Base-by-base conservation (phyloP, 2,329 filamentous ascomycete genomes). In the Colletotrichum acutatum region DNA sequence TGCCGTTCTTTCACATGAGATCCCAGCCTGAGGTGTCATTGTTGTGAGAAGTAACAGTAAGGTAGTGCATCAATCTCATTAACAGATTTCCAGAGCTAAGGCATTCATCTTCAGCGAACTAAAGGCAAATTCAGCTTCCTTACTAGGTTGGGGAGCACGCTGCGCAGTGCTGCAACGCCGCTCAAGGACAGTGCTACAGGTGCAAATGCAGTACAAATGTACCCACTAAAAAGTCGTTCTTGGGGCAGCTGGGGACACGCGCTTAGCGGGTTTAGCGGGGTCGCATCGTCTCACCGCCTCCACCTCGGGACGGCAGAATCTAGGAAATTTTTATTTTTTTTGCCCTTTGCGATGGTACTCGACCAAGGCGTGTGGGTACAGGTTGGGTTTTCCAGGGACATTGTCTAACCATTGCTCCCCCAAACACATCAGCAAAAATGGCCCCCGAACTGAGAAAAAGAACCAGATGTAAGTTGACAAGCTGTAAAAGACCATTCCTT, bases 361-460 rank as follows among this genome's bases (percentile, higher is more conserved):
- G 46, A 49, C 22, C 34, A 49, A 19, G 16, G 37, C 16, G 37
- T 32, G 46, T 58, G 46, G 56, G 56, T 59, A n/a, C 52, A 12
- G 46, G 30, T 16, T 30, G 14, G 69, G 37, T 62, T 54, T 72
- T 53, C 58, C 66, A 67, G 53, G 61, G 68, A 60, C 54, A 58
- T 42, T 19, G 63, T n/a, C 7, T 49, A 11, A 68, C 66, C 54
- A 32, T 37, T 73, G 46, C 46, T 28, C 56, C 53, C 34, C 28
- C 37, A 69, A 54, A 54, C 69, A 60, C 65, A 71, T 68, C 58
- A 34, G 52, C 58, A 63, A 76, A 74, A 79, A 88, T 88, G 86
- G 84, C 85, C 46, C 84, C 84, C 75, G 83, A 85, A 80, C 78
- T 86, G 61, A 84, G 84, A 60, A 77, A 79, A 69, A 85, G 79